phyloP scores from a whole-genome alignment of 176 grass and related monocot genomes.

The Stipa capillata region DNA sequence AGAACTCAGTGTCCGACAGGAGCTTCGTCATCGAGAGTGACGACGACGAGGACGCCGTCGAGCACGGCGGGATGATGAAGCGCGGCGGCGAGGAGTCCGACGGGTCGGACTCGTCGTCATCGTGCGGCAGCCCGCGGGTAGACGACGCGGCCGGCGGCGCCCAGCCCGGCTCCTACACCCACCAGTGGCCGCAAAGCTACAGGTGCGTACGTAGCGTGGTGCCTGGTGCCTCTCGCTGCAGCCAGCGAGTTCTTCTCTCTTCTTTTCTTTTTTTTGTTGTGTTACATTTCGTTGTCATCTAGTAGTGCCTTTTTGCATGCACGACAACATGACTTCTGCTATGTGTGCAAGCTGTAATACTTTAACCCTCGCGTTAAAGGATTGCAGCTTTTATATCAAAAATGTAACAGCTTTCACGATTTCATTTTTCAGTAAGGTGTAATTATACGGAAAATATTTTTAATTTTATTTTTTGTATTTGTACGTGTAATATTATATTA shows the following conservation, averaged over 20 bases:
- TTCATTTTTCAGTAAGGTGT: too few species aligned
- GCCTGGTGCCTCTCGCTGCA: too few species aligned
- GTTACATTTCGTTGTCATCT: neutral
- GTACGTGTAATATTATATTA: too few species aligned
- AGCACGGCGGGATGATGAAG: constrained; percentile 10
- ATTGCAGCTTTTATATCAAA: too few species aligned
- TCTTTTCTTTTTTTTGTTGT: neutral
- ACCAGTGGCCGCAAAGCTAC: constrained; percentile 91
- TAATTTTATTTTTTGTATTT: too few species aligned
- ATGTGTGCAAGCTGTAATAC: too few species aligned
- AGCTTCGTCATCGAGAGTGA: constrained; percentile 74
- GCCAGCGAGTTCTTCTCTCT: too few species aligned
- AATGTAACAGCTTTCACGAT: too few species aligned
- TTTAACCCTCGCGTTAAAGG: too few species aligned
- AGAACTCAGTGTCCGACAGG: constrained; percentile 56
- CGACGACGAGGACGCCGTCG: constrained; percentile 28
- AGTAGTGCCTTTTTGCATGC: neutral
- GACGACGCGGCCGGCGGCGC: neutral
- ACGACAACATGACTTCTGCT: too few species aligned
- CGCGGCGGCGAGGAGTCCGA: neutral
- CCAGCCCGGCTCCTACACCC: constrained; percentile 59
- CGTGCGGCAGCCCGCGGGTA: constrained; percentile 26
- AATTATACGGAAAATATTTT: too few species aligned
- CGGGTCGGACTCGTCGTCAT: constrained; percentile 41
- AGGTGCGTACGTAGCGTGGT: constrained; percentile 26